A percentile compares a stretch with the other conserved stretches of the same genome.
These are phyloP conservation scores for Pyrus bretschneideri DNA, from an alignment of 306 rosid genomes.

Conservation along the genomic window DNA sequence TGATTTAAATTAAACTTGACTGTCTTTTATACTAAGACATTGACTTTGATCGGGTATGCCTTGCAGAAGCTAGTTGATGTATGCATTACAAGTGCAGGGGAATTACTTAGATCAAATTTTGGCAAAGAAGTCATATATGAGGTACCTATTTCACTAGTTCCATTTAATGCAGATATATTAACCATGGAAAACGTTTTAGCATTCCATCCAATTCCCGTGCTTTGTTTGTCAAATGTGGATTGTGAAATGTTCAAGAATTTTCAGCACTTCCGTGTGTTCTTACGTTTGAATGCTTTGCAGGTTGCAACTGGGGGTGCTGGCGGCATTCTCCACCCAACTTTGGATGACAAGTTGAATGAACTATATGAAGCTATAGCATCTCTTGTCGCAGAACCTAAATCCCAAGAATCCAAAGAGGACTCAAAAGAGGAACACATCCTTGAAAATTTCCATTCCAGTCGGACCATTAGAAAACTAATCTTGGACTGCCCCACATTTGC, in stretches of 20 bases:
- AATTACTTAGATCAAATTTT: constrained; percentile 70
- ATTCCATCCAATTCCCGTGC: not conserved
- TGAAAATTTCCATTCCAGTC: constrained; percentile 81
- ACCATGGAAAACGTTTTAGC: not conserved
- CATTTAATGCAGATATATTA: not conserved
- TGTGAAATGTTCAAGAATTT: not conserved
- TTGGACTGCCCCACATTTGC: constrained; percentile 81
- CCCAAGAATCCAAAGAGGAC: constrained; percentile 42
- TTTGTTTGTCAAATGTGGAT: not conserved
- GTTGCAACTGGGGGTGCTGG: constrained; percentile 70
- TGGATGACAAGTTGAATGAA: constrained; percentile 58
- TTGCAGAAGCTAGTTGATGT: constrained; percentile 71
- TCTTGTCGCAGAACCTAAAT: constrained; percentile 57
- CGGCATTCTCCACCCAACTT: constrained; percentile 61
- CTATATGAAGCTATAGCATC: constrained; percentile 65
- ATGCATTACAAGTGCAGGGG: constrained; percentile 58
- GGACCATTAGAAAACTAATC: constrained; percentile 75
- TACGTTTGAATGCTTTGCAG: constrained; percentile 27
- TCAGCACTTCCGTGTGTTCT: not conserved
- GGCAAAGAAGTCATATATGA: constrained; percentile 84
- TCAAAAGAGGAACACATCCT: constrained; percentile 68
- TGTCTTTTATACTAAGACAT: not conserved
- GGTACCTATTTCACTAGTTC: constrained; percentile 32
- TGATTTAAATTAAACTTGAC: not conserved
- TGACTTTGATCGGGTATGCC: constrained; percentile 3